phyloP scores from a whole-genome alignment of 495 filamentous ascomycete genomes.

The Hypomontagnella submonticulosa region DNA sequence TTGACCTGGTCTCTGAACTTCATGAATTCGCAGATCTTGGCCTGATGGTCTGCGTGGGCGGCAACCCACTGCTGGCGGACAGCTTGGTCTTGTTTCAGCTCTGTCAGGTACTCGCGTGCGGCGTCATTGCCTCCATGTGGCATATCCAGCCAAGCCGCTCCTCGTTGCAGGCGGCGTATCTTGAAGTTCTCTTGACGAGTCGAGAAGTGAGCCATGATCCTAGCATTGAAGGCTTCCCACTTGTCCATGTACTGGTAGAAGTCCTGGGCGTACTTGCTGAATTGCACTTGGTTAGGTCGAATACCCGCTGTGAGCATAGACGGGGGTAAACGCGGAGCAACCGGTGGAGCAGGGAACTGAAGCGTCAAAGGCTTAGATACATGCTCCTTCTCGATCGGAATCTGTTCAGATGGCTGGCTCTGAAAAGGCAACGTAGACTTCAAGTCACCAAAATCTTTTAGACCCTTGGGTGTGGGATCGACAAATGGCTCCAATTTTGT shows the following conservation, averaged over 20 bases:
- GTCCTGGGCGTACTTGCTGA: conserved; percentile 67
- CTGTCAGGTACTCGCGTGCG: conserved; percentile 65
- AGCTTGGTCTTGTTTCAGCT: conserved; percentile 70
- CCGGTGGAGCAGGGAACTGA: conserved; percentile 71
- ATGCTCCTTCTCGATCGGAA: conserved; percentile 53
- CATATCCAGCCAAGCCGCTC: conserved; percentile 60
- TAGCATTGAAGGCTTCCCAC: conserved; percentile 72
- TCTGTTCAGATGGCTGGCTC: conserved; percentile 65
- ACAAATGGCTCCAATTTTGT: conserved; percentile 73
- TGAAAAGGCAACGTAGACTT: conserved; percentile 76
- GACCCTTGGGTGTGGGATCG: conserved; percentile 59
- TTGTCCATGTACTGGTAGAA: conserved; percentile 76
- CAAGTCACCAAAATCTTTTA: conserved; percentile 74
- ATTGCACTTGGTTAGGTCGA: conserved; percentile 61
- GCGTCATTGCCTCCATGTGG: conserved; percentile 60
- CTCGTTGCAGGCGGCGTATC: conserved; percentile 53
- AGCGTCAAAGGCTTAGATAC: conserved; percentile 54
- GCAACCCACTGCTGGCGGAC: conserved; percentile 73
- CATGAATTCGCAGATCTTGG: conserved; percentile 68
- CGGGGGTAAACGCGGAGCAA: conserved; percentile 60
- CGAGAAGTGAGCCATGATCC: conserved; percentile 74
- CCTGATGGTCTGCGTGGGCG: conserved; percentile 70
- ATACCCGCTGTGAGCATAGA: conserved; percentile 46
- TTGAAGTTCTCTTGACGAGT: conserved; percentile 67
- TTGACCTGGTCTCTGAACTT: conserved; percentile 60